Evolutionary conservation across 1,139 yeast genomes (phyloP), one percentile per base, ranked within the genome.

Genomic region (Kodamaea sp.): DNA sequence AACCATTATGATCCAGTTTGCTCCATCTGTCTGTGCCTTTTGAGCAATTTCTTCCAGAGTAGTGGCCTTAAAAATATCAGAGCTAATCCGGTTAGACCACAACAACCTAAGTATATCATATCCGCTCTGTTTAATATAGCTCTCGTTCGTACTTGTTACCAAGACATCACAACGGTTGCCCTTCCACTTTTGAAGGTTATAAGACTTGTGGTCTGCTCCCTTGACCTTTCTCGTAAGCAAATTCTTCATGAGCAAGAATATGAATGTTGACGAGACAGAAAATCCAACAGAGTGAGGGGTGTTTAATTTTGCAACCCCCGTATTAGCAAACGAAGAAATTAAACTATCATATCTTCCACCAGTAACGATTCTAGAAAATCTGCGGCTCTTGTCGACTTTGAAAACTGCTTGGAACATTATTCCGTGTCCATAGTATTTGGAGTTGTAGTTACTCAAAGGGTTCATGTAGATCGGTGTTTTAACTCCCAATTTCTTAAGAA

Each of bases 281-380:
- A 92, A 84, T 0, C 97, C 97, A 22, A 89, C 97, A 0, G 88
- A 95, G 46, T 76, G 76, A 0, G 67, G 66, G 3, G 65, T 61
- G 5, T 46, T 50, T 5, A 50, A 38, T 24, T 57, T 58, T 1
- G 56, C 47, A 10, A 66, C 48, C 23, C 59, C 61, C 13, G 55
- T 56, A 29, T 57, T 76, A 0, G 88, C 75, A 41, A 87, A 73
- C 12, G 80, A 73, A 2, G 76, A 66, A 14, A 89, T 75, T 44
- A 90, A 66, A 15, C 70, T 63, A 51, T 92, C 97, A 51, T 88
- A 92, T 32, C 98, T 66, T 1, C 98, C 98, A 29, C 98, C 98
- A 1, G 95, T 92, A 9, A 94, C 94, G 26, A 87, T 62, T 26
- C 90, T 57, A 0, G 73, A 55, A 30, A 48, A 58, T 14, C 62